Evolutionary conservation across 371 early-diverging fungal species (phyloP), one percentile per base, ranked within the genome.

Genomic region (Saksenaea oblongispora): DNA sequence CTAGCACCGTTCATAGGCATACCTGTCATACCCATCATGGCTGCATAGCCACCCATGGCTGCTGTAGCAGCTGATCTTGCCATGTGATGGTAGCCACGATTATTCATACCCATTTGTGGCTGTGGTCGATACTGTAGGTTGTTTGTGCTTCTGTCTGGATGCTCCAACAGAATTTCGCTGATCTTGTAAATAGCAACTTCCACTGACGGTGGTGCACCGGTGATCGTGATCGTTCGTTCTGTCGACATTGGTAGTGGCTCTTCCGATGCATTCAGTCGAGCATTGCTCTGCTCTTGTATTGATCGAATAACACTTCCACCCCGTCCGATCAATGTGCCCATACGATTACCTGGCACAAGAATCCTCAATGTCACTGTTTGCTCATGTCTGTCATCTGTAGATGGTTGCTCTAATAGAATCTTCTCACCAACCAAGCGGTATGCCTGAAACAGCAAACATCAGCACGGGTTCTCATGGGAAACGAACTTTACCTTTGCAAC

Each of bases 321-420:
- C 70, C 94, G 94, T 61, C 98, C 98, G 64, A 97, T 97, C 61
- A 97, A 80, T 28, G 90, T 89, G 4, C 98, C 97, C 91, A 95
- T 92, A 17, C 86, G 87, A 55, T 71, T 75, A 65, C 91, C 86
- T 27, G 91, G 87, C 4, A 95, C 85, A 54, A 95, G 83, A 4
- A 93, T 58, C 26, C 91, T 86, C 44, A 95, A 83, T 11, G 88
- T 78, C 17, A 88, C 71, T 17, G 80, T 64, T 39, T 71, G 70
- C 9, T 75, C 72, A 14, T 61, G 60, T 17, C 47, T 27, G 8
- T 65, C 67, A n/a, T 71, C 70, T n/a, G 42, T 61, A 69, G 57
- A 73, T 56, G 58, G 74, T 64, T 61, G 79, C 62, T 89, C 89
- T 10, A 76, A 75, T 31, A 87, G 70, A 31, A 91, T 73, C 72